A percentile compares a stretch with the other conserved stretches of the same genome.
Conservation (phyloP, 2,329 filamentous ascomycete genomes). For the Fusarium sp. region DNA sequence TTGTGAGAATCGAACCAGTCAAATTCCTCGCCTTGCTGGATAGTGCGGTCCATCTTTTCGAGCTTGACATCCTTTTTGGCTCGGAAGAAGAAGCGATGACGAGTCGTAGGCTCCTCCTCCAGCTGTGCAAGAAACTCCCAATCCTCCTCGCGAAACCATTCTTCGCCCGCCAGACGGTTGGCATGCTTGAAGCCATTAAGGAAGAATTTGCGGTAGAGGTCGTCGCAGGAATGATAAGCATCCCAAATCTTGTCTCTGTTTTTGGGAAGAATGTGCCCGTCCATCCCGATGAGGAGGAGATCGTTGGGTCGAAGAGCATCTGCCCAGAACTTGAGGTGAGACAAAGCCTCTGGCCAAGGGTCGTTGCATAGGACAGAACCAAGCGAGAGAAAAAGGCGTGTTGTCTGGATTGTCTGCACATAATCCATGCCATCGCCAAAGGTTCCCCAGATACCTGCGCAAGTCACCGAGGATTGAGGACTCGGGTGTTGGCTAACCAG, state of each 20-base stretch:
- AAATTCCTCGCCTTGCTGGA: constrained; percentile 51
- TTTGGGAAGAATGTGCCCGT: constrained; percentile 51
- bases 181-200: constrained; percentile 54
- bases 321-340: constrained; percentile 53
- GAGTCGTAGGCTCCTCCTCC: constrained; percentile 51
- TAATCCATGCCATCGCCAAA: constrained; percentile 52
- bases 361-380: constrained; percentile 58
- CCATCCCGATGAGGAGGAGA: constrained; percentile 55
- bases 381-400: constrained; percentile 54
- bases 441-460: constrained; percentile 55
- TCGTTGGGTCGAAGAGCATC: constrained; percentile 50
- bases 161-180: constrained; percentile 51
- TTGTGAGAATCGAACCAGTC: constrained; percentile 60
- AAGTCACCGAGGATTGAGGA: constrained; percentile 46
- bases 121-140: constrained; percentile 54
- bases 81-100: constrained; percentile 55
- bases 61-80: constrained; percentile 51
- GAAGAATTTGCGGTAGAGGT: constrained; percentile 53
- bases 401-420: constrained; percentile 46
- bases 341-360: constrained; percentile 51
- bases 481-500: constrained; percentile 47
- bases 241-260: constrained; percentile 54
- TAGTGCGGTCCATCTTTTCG: constrained; percentile 38
- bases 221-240: constrained; percentile 53
- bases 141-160: constrained; percentile 52